A percentile compares a stretch with the other conserved stretches of the same genome.
Evolutionary conservation across 2,329 filamentous ascomycete genomes (phyloP).

Genomic region (Fusarium armeniacum): DNA sequence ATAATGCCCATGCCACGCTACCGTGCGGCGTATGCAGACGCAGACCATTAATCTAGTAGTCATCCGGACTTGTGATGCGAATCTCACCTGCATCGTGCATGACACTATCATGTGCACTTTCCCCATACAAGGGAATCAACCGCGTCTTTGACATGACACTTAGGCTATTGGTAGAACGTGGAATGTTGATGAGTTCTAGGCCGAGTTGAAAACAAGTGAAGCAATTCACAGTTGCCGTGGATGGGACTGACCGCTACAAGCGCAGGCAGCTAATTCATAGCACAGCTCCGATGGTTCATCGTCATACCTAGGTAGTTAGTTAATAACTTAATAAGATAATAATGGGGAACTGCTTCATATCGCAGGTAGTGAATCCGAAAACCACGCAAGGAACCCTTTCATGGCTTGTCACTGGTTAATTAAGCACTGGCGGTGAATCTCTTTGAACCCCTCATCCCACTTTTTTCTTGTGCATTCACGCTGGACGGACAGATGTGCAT

Average conservation of each 20-base stretch:
- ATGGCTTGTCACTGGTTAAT: constrained; percentile 20
- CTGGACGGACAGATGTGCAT: constrained; percentile 3
- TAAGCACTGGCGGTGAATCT: constrained; percentile 34
- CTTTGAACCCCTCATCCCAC: constrained; percentile 36
- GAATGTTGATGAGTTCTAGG: constrained; percentile 20
- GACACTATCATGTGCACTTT: constrained; percentile 31
- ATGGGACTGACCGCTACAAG: constrained; percentile 21
- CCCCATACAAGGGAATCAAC: constrained; percentile 9
- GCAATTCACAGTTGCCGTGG: constrained; percentile 21
- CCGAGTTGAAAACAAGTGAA: constrained; percentile 11
- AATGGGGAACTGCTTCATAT: constrained; percentile 16
- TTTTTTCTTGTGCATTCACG: constrained; percentile 22
- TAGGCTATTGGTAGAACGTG: constrained; percentile 5
- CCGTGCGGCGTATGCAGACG: constrained; percentile 29
- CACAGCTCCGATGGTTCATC: neutral
- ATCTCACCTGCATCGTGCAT: constrained; percentile 43
- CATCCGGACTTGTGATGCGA: constrained; percentile 35
- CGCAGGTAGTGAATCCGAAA: constrained; percentile 18
- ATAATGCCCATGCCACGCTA: constrained; percentile 27
- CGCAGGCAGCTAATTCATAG: neutral
- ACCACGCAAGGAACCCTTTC: constrained; percentile 6
- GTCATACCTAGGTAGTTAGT: neutral
- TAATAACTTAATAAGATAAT: constrained; percentile 16
- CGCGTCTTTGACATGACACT: constrained; percentile 5
- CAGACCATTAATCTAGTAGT: constrained; percentile 14